Evolutionary conservation across 1,284 basidiomycete genomes (phyloP), one percentile per base, ranked within the genome.

Genomic region (Sphaerobolus stellatus): DNA sequence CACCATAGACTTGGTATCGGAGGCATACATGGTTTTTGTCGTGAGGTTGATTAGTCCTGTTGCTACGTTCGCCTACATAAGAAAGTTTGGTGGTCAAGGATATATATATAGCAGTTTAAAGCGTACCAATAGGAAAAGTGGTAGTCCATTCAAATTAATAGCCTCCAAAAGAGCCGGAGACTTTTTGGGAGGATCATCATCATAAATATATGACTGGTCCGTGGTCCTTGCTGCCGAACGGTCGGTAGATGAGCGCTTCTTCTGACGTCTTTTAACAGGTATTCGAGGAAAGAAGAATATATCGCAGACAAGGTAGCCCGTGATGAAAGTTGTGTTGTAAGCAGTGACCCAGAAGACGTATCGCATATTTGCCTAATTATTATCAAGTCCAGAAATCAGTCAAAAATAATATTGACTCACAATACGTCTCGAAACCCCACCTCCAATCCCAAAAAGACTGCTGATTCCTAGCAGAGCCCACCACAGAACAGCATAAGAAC

Each of bases 281-380:
- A 73, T 73, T 8, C 73, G 71, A 13, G 83, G 78, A 65, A 86
- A 86, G 64, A 90, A 84, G 41, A 77, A 62, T 49, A 87, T 76
- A 64, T 96, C 92, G 29, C 98, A 72, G 20, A 86, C 59, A 46
- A 94, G 76, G 68, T 98, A 97, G 2, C 82, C 84, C 8, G 94
- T 76, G 20, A 98, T 74, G 72, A 95, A 94, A 2, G 85, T 80
- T 0, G 88, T 86, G 69, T 98, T 99, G 81, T 86, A 97, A 1
- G 93, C 94, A 0, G 82, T 81, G 6, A 90, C 82, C 94, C 94
- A 98, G 24, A 94, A 69, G 38, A 96, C 84, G 68, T 99, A 99
- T 2, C 88, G 79, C 24, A 93, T 63, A 64, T 99, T 98, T 44
- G 88, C 89, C 92, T 95, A 57, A 30, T 6, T 18, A 16, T 5